Base-by-base conservation (phyloP, 495 filamentous ascomycete genomes). In the Aspergillus funiculosus region DNA sequence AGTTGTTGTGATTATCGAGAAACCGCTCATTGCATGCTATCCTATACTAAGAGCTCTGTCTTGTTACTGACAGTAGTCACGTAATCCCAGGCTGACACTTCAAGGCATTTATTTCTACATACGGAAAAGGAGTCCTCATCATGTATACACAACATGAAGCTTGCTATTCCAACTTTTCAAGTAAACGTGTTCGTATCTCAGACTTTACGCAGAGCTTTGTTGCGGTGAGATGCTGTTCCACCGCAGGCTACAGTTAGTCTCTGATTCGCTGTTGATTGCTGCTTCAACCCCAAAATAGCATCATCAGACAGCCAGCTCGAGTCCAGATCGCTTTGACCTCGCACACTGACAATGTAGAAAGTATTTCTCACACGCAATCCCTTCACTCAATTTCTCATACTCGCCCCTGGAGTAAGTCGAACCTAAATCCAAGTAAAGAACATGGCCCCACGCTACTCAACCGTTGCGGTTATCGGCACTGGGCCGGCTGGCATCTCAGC, bases 401-500 rank as follows among this genome's bases (percentile, higher is more conserved):
- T 17, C 5, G 29, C 17, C 14, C 7, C 5, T 5, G 19, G 15
- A 11, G 21, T 4, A 25, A 39, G 18, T 8, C 22, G 19, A 41
- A 41, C 24, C 24, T 28, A 18, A 28, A 18, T 8, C 39, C 26
- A 29, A 9, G 15, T n/a, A n/a, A 2, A 28, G 18, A 7, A 39
- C 7, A 62, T 62, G 59, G 13, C 42, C 34, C 52, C 54, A 14
- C 52, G 60, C 13, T 63, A 54, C 25, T 40, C 46, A 38, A 52
- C 35, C n/a, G 62, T 80, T 14, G 76, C 75, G 30, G 67, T 78
- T 1, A 74, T 80, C 31, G 74, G 76, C 5, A 64, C 69, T 11
- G 74, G 75, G 5, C 75, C 75, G 11, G 69, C 73, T 1, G 75
- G 75, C 3, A 71, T 74, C 24, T 77, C 77, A 39, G 56, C 75